phyloP scores from a whole-genome alignment of 140 eudicot species.

The Flaveria floridana region DNA sequence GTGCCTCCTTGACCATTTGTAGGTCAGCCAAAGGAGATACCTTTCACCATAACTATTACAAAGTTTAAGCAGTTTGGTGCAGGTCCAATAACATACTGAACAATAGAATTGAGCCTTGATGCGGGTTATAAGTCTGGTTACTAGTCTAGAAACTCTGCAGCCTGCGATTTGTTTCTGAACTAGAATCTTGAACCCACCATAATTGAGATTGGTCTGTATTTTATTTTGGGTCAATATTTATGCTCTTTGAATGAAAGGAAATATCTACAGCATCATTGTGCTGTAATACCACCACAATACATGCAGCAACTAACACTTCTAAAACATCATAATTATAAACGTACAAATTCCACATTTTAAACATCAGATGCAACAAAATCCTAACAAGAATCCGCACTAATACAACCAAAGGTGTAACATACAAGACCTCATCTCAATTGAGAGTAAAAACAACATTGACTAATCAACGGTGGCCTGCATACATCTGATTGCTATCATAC shows the following conservation, averaged over 20 bases:
- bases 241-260: not conserved
- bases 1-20: too few species aligned
- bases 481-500: slow-evolving; percentile 66
- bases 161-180: too few species aligned
- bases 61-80: too few species aligned
- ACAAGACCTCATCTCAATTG: slow-evolving; percentile 7
- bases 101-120: too few species aligned
- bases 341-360: slow-evolving; percentile 30
- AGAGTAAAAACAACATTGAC: slow-evolving; percentile 14
- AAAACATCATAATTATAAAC: slow-evolving; percentile 2
- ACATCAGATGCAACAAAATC: slow-evolving; percentile 25
- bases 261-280: not conserved
- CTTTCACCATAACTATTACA: too few species aligned
- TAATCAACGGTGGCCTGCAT: slow-evolving; percentile 57
- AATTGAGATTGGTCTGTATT: too few species aligned
- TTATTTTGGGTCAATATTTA: too few species aligned
- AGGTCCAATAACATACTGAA: too few species aligned
- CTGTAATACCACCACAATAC: not conserved
- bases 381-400: slow-evolving; percentile 9
- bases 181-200: too few species aligned
- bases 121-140: too few species aligned
- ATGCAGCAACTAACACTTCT: not conserved
- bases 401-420: slow-evolving; percentile 1
- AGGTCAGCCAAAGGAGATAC: too few species aligned
- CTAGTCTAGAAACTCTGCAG: too few species aligned